These are phyloP conservation scores for Colletotrichum sojae DNA, from an alignment of 2,329 filamentous ascomycete genomes.

Conservation along the genomic window DNA sequence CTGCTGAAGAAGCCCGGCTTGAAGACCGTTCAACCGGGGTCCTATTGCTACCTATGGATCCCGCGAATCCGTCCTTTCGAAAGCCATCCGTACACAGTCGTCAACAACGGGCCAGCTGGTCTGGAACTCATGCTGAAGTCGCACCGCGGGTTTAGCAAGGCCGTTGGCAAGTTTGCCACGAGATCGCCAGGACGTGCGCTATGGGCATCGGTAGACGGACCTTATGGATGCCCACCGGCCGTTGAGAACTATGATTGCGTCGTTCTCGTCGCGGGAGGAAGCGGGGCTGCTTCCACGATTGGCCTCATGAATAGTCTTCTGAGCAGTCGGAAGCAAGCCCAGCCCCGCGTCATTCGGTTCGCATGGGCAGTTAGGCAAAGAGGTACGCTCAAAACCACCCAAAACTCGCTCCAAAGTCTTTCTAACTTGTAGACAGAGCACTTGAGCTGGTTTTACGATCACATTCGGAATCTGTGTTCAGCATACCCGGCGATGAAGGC, in stretches of 20 bases:
- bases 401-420: background rate
- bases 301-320: slow-evolving; percentile 37
- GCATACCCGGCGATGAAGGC: too few species aligned
- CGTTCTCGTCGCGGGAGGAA: slow-evolving; percentile 44
- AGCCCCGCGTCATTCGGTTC: background rate
- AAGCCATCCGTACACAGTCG: slow-evolving; percentile 70
- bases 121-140: slow-evolving; percentile 66
- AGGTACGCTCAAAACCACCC: background rate
- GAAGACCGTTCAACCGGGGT: slow-evolving; percentile 44
- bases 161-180: slow-evolving; percentile 60
- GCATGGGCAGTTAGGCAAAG: slow-evolving; percentile 19
- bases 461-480: background rate
- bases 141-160: slow-evolving; percentile 65
- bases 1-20: slow-evolving; percentile 59
- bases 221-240: slow-evolving; percentile 66
- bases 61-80: slow-evolving; percentile 65
- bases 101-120: slow-evolving; percentile 54
- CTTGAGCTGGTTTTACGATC: background rate
- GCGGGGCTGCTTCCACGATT: slow-evolving; percentile 46
- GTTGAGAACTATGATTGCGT: slow-evolving; percentile 47
- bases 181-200: slow-evolving; percentile 57
- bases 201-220: slow-evolving; percentile 65
- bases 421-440: background rate
- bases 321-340: background rate
- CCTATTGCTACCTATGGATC: slow-evolving; percentile 70